Evolutionary conservation across 2,329 filamentous ascomycete species (phyloP).

Genomic region (Plectosphaerella plurivora): DNA sequence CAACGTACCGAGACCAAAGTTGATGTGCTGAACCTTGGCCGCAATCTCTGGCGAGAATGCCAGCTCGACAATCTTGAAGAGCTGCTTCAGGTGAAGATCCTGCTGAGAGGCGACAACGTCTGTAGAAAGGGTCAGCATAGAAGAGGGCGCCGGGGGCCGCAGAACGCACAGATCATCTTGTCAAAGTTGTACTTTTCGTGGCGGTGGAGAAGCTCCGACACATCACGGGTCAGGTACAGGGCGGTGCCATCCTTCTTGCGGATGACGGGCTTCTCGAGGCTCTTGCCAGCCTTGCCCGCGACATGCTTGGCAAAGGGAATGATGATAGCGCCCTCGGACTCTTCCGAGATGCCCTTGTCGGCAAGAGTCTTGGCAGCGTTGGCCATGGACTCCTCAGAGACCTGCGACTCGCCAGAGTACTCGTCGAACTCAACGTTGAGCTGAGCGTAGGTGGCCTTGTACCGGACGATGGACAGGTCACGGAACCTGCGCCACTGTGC

Average conservation of each 20-base stretch:
- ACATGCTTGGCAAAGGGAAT: slow-evolving; percentile 69
- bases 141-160: not conserved
- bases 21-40: slow-evolving; percentile 67
- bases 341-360: slow-evolving; percentile 61
- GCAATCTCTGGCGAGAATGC: slow-evolving; percentile 66
- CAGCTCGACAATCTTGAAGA: slow-evolving; percentile 73
- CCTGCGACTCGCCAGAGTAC: slow-evolving; percentile 72
- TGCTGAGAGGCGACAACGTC: slow-evolving; percentile 73
- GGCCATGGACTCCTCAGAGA: slow-evolving; percentile 63
- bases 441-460: slow-evolving; percentile 63
- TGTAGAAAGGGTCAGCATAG: not conserved
- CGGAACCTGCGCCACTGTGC: slow-evolving; percentile 63
- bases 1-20: slow-evolving; percentile 49
- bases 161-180: slow-evolving; percentile 56
- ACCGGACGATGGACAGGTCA: slow-evolving; percentile 62
- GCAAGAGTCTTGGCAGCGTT: slow-evolving; percentile 57
- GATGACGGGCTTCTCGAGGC: slow-evolving; percentile 65
- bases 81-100: slow-evolving; percentile 67
- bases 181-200: slow-evolving; percentile 48
- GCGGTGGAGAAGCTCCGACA: slow-evolving; percentile 67
- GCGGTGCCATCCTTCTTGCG: slow-evolving; percentile 72
- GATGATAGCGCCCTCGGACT: slow-evolving; percentile 68
- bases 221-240: slow-evolving; percentile 73
- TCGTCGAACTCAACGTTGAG: slow-evolving; percentile 69
- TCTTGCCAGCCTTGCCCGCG: slow-evolving; percentile 62